Conservation (phyloP, 768 basidiomycete species). For the Lyophyllum atratum region DNA sequence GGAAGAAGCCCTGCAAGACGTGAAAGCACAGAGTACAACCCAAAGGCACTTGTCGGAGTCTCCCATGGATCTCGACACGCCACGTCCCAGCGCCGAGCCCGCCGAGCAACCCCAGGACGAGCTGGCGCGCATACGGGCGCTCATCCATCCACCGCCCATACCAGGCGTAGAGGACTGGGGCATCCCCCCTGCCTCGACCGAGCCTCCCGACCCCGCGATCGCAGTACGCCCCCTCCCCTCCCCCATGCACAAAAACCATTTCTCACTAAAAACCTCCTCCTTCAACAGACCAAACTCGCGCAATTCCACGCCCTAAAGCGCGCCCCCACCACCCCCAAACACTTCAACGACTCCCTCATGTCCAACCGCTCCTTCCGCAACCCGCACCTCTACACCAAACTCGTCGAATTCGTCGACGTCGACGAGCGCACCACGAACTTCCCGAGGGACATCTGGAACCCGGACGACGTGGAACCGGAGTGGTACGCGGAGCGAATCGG, state of each 20-base stretch:
- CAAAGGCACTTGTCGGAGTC: slow-evolving; percentile 8
- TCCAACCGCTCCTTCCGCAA: slow-evolving; percentile 92
- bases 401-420: slow-evolving; percentile 93
- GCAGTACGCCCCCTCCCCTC: slow-evolving; percentile 42
- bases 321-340: slow-evolving; percentile 63
- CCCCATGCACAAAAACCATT: not conserved
- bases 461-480: slow-evolving; percentile 57
- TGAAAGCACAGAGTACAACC: slow-evolving; percentile 3
- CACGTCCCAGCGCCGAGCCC: slow-evolving; percentile 18
- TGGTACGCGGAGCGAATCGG: slow-evolving; percentile 84
- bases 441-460: slow-evolving; percentile 73
- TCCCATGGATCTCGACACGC: slow-evolving; percentile 20
- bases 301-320: slow-evolving; percentile 78
- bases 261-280: not conserved
- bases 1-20: slow-evolving; percentile 39
- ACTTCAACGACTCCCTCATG: slow-evolving; percentile 97
- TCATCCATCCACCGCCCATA: slow-evolving; percentile 66
- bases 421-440: slow-evolving; percentile 89
- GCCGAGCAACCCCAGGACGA: slow-evolving; percentile 44
- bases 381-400: slow-evolving; percentile 92
- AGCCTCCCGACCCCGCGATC: slow-evolving; percentile 62
- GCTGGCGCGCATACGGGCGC: slow-evolving; percentile 49
- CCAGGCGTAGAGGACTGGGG: slow-evolving; percentile 74
- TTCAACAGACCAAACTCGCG: slow-evolving; percentile 69
- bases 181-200: slow-evolving; percentile 60